A percentile compares a stretch with the other conserved stretches of the same genome.
Conservation (phyloP, 768 basidiomycete genomes). For the Nevesoporus exiguus region DNA sequence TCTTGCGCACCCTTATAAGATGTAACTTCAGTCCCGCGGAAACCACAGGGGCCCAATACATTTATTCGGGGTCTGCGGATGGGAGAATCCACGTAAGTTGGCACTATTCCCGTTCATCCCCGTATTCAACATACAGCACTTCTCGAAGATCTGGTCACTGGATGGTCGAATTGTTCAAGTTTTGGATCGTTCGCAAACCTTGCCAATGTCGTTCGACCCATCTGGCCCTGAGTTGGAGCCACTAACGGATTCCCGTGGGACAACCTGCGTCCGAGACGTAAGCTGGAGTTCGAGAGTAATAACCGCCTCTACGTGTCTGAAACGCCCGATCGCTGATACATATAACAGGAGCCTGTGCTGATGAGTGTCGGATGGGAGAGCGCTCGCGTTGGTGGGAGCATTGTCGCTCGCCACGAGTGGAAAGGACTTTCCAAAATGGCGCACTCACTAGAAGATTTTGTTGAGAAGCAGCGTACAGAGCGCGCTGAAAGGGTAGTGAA, state of each 20-base stretch:
- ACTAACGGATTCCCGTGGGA: constrained; percentile 25
- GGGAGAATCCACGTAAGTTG: constrained; percentile 74
- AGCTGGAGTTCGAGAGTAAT: constrained; percentile 86
- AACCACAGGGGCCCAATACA: constrained; percentile 89
- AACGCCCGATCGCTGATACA: constrained; percentile 1
- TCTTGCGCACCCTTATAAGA: constrained; percentile 87
- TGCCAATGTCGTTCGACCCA: constrained; percentile 71
- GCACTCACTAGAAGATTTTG: constrained; percentile 68
- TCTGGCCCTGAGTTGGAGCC: constrained; percentile 53
- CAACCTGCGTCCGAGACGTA: constrained; percentile 83
- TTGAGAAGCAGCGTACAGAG: constrained; percentile 50
- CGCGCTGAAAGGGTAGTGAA: constrained; percentile 19
- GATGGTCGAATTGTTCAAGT: constrained; percentile 85
- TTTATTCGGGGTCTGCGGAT: constrained; percentile 91
- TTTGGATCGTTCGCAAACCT: constrained; percentile 72
- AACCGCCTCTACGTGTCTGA: not conserved
- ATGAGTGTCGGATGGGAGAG: constrained; percentile 92
- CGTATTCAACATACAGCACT: not conserved
- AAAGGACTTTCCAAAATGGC: constrained; percentile 80
- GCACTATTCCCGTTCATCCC: not conserved
- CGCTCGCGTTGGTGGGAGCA: constrained; percentile 54
- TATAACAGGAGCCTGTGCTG: constrained; percentile 71
- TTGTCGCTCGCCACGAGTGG: constrained; percentile 93
- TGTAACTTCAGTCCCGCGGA: constrained; percentile 94
- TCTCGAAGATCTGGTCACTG: constrained; percentile 82